Base-by-base conservation (phyloP, 768 basidiomycete genomes). In the Cyclocybe aegerita region DNA sequence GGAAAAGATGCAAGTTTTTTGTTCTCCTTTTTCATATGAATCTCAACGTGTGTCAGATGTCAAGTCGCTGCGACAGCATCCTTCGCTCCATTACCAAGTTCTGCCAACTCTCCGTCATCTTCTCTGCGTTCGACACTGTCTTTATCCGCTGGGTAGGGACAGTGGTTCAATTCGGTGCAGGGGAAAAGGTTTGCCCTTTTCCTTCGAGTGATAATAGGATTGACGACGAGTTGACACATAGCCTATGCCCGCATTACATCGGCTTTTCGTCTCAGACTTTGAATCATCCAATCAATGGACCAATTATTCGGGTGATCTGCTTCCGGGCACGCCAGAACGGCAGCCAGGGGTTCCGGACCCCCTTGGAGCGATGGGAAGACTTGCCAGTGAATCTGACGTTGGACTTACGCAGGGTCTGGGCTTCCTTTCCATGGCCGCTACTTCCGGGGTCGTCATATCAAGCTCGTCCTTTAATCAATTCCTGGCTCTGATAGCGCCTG, bases 391-490 rank as follows among this genome's bases (percentile, higher is more conserved):
- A 49, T 74, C 72, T 31, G 53, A 61, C 37, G 66, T 72, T 6
- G 77, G 79, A 12, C 70, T 84, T 37, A 60, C 67, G 15, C 73
- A 69, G 31, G 74, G 78, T 35, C 62, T 89, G 33, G 69, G 71
- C 39, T 88, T 85, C 82, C 73, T 91, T 14, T 73, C 74, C 38
- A 65, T 84, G 38, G 72, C 88, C 57, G 76, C 85, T 16, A 70
- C 73, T 42, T 86, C 87, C 6, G 88, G 85, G 2, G 75, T 88
- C 23, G 80, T 85, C 35, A 73, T 90, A 31, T 77, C 88, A 2
- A 66, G 76, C 4, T 48, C 70, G 3, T 74, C 75, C 4, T 82
- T 84, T 57, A 63, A 68, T 23, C 76, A 76, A 34, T 77, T 84
- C 40, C 70, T 74, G 4, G 53, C 65, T 7, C 61, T 80, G 14